Base-by-base conservation (phyloP, 371 early-diverging fungal genomes). In the Mucor indicus region DNA sequence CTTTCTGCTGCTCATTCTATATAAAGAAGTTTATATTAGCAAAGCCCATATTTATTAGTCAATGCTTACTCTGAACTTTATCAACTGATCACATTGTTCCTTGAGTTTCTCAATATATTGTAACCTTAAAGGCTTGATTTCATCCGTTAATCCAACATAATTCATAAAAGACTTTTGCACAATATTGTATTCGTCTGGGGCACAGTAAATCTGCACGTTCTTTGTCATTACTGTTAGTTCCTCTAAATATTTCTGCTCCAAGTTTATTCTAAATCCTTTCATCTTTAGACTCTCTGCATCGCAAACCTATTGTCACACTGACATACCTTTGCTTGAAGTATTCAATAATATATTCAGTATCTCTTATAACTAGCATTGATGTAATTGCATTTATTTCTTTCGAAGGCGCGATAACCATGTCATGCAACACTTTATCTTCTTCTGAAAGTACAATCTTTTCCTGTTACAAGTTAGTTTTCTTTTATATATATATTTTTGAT, bases 301-400 rank as follows among this genome's bases (percentile, higher is more conserved):
- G 11, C 29, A 11, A 27, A 27, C 11, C 29, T 27, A 27, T 27
- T 11, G 7, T 27, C 7, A 5, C 29, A 27, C 5, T 27, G 11
- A 7, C 20, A 6, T 47, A 60, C 60, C 55, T 60, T 48, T 60
- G 55, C n/a, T 42, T 51, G 7, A 60, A 20, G n/a, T 60, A 60
- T 35, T 60, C 51, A 12, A 60, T 38, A 10, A 60, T 42, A 38
- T 50, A 46, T 7, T 46, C 48, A n/a, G 48, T 50, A 25, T 60
- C 55, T 47, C 44, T 38, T 10, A 60, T 38, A 13, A 60, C 32
- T 17, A 60, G 19, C 29, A 46, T 38, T 2, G 25, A 13, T 12
- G 50, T 22, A 10, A 60, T 46, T 15, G 38, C 51, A 20, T 55
- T 51, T 15, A 60, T 50, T 19, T 55, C 43, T 9, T 44, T 50